Percentiles rank a stretch among this genome's conserved stretches.
These are phyloP conservation scores for Amauroascus niger DNA, from an alignment of 2,329 filamentous ascomycete species.

Conservation along the genomic window DNA sequence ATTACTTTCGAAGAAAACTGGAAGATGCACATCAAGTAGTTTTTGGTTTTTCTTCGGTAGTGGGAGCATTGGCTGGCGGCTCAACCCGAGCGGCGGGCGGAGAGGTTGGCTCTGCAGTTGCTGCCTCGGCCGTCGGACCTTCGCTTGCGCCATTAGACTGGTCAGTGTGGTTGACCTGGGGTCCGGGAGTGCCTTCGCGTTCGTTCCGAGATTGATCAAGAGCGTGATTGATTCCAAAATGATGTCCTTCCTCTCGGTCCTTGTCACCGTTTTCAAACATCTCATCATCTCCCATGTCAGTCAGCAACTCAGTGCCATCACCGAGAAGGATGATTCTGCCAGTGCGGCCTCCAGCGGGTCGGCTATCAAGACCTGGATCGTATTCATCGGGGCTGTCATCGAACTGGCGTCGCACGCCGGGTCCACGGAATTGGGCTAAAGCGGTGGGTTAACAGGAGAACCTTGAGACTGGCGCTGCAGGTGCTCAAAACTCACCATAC, in stretches of 20 bases:
- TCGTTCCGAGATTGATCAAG: slow-evolving; percentile 27
- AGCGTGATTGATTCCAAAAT: slow-evolving; percentile 25
- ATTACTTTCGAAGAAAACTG: slow-evolving; percentile 1
- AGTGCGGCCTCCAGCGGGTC: slow-evolving; percentile 56
- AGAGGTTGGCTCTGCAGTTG: neutral
- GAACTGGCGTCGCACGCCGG: slow-evolving; percentile 70
- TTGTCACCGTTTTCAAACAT: slow-evolving; percentile 77
- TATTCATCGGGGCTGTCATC: slow-evolving; percentile 60
- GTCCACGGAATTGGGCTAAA: slow-evolving; percentile 74
- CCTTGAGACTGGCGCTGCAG: neutral
- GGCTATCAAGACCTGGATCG: slow-evolving; percentile 41
- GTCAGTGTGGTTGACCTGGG: slow-evolving; percentile 31
- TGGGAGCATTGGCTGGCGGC: slow-evolving; percentile 15
- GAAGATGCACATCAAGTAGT: slow-evolving; percentile 22
- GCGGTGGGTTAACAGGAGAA: slow-evolving; percentile 16
- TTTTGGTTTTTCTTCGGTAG: slow-evolving; percentile 18
- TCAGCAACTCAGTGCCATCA: slow-evolving; percentile 85
- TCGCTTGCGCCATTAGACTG: slow-evolving; percentile 18
- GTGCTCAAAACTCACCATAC: slow-evolving; percentile 72
- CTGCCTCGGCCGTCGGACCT: slow-evolving; percentile 15
- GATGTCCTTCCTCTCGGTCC: slow-evolving; percentile 48
- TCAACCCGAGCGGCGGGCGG: neutral
- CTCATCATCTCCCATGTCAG: slow-evolving; percentile 79
- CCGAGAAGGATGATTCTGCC: slow-evolving; percentile 90
- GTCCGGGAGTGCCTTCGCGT: slow-evolving; percentile 45